phyloP scores from a whole-genome alignment of 345 rosid species.

The Conringia planisiliqua region DNA sequence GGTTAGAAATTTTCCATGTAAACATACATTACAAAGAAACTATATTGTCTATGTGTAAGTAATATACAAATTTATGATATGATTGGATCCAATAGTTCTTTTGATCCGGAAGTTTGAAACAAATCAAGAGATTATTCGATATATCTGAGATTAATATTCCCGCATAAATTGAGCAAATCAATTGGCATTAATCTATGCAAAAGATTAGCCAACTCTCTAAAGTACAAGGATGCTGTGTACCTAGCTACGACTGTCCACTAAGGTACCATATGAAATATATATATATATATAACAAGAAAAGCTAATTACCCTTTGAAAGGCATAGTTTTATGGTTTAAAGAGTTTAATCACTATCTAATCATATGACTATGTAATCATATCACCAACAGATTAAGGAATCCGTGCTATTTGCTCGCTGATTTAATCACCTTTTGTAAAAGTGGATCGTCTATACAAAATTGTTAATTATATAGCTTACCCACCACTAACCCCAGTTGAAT shows the following conservation, averaged over 20 bases:
- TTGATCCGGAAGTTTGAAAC: background rate
- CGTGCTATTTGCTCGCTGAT: slow-evolving; percentile 21
- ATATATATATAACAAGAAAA: background rate
- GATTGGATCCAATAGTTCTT: background rate
- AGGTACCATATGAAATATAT: background rate
- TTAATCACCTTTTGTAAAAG: slow-evolving; percentile 14
- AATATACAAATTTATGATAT: background rate
- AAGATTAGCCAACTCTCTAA: slow-evolving; percentile 16
- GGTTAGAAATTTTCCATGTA: background rate
- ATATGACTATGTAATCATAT: slow-evolving; percentile 29
- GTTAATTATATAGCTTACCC: slow-evolving; percentile 8
- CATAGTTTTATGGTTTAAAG: slow-evolving; percentile 9
- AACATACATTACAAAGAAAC: background rate
- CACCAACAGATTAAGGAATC: slow-evolving; percentile 22
- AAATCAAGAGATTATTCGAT: slow-evolving; percentile 28
- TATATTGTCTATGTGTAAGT: background rate
- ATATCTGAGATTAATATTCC: slow-evolving; percentile 17
- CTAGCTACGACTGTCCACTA: slow-evolving; percentile 35
- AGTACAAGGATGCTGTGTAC: slow-evolving; percentile 28
- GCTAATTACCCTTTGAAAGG: slow-evolving; percentile 2
- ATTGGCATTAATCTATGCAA: slow-evolving; percentile 16
- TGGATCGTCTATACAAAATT: background rate
- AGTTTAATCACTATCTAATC: slow-evolving; percentile 11
- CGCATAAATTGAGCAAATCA: slow-evolving; percentile 1
- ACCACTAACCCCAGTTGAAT: background rate